phyloP scores from a whole-genome alignment of 2,329 filamentous ascomycete genomes.

The Drechslera avenae region DNA sequence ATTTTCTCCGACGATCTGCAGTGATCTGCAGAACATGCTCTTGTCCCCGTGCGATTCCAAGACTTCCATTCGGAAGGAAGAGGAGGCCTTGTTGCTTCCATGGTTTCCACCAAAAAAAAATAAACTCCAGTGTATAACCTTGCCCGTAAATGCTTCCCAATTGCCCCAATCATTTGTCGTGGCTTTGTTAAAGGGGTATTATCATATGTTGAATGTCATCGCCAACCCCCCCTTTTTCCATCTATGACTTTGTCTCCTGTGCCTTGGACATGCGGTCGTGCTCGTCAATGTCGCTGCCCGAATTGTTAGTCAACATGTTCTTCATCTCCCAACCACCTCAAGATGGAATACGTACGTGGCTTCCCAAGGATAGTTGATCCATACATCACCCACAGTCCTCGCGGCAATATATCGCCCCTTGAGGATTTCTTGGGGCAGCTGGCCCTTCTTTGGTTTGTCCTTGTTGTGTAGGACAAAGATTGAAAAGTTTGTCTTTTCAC shows the following conservation, averaged over 20 bases:
- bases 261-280: slow-evolving; percentile 74
- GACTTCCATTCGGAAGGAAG: too few relatives aligned
- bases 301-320: slow-evolving; percentile 17
- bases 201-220: neutral
- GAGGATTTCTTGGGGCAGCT: slow-evolving; percentile 78
- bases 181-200: neutral
- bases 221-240: neutral
- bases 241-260: slow-evolving; percentile 29
- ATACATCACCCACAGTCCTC: slow-evolving; percentile 86
- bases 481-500: slow-evolving; percentile 82
- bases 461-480: slow-evolving; percentile 99
- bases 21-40: too few relatives aligned
- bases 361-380: slow-evolving; percentile 99
- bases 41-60: too few relatives aligned
- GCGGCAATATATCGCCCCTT: slow-evolving; percentile 81
- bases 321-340: neutral
- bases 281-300: slow-evolving; percentile 78
- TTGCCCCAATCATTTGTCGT: neutral
- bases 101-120: neutral
- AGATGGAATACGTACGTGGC: slow-evolving; percentile 62
- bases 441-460: slow-evolving; percentile 93
- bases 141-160: slow-evolving; percentile 4
- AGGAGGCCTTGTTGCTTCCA: too few relatives aligned
- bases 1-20: too few relatives aligned
- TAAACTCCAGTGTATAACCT: slow-evolving; percentile 5